Evolutionary conservation across 2,329 filamentous ascomycete genomes (phyloP).

Genomic region (Alternaria incomplexa): DNA sequence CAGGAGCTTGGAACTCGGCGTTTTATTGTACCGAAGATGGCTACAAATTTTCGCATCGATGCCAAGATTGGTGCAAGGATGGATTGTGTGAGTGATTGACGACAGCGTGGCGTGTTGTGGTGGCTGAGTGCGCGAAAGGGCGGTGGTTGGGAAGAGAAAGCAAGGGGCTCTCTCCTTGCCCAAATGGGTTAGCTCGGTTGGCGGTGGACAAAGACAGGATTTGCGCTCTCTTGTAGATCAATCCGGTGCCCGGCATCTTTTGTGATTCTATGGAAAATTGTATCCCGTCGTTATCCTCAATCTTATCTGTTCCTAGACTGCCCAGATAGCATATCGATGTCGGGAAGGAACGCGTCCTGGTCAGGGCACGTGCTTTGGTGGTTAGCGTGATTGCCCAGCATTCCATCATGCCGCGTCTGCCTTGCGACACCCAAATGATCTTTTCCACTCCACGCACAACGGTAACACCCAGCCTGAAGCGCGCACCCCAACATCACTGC

Average conservation of each 20-base stretch:
- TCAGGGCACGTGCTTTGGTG: conserved; percentile 1
- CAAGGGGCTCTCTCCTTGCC: neutral
- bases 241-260: rapidly evolving
- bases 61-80: conserved; percentile 9
- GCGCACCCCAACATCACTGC: neutral
- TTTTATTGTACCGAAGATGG: conserved; percentile 17
- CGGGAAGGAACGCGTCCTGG: neutral
- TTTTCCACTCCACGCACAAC: neutral
- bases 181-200: neutral
- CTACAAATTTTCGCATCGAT: conserved; percentile 13
- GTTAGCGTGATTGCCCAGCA: neutral
- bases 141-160: neutral
- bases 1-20: conserved; percentile 18
- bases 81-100: neutral
- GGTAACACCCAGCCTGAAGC: neutral
- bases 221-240: neutral
- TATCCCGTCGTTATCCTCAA: too few species aligned
- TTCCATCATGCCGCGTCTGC: neutral
- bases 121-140: neutral
- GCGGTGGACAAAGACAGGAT: neutral
- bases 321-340: too few species aligned
- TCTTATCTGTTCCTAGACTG: too few species aligned
- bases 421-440: neutral
- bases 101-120: neutral
- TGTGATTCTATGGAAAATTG: neutral